Evolutionary conservation across 805 yeast genomes (phyloP).

Genomic region (Wickerhamiella kurtzmanii): DNA sequence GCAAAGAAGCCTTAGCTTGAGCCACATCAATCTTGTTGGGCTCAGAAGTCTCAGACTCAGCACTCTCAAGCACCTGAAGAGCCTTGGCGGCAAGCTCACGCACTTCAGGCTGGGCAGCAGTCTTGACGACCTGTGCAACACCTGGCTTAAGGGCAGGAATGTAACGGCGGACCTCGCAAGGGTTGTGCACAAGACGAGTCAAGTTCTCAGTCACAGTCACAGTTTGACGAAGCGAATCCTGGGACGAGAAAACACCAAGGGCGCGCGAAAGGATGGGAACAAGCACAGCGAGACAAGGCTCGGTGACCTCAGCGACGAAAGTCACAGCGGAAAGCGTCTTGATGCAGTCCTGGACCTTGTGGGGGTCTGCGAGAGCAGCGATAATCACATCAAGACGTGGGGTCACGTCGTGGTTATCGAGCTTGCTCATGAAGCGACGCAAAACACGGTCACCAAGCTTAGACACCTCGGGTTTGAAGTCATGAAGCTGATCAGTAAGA

Average conservation of each 20-base stretch:
- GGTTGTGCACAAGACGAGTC: conserved; percentile 88
- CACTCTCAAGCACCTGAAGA: conserved; percentile 63
- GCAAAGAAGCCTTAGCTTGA: conserved; percentile 34
- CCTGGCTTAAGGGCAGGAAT: conserved; percentile 88
- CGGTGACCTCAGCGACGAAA: conserved; percentile 96
- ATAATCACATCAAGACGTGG: conserved; percentile 76
- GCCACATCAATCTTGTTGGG: conserved; percentile 56
- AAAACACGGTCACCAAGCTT: conserved; percentile 66
- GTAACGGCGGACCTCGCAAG: conserved; percentile 75
- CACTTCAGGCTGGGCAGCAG: conserved; percentile 92
- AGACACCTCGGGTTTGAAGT: conserved; percentile 91
- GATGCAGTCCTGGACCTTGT: conserved; percentile 77
- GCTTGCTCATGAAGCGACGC: conserved; percentile 56
- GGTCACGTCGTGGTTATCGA: conserved; percentile 84
- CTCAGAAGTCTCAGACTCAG: conserved; percentile 63
- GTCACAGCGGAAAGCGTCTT: conserved; percentile 85
- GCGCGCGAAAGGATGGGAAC: conserved; percentile 91
- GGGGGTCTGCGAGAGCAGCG: conserved; percentile 81
- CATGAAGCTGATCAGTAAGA: conserved; percentile 80
- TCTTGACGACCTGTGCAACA: conserved; percentile 69
- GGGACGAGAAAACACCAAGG: conserved; percentile 73
- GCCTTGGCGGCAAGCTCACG: conserved; percentile 89
- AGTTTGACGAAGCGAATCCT: conserved; percentile 92
- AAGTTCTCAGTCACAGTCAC: conserved; percentile 91
- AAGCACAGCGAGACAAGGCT: conserved; percentile 77